Conservation (phyloP, 2,329 filamentous ascomycete genomes). For the Curvularia sp. region DNA sequence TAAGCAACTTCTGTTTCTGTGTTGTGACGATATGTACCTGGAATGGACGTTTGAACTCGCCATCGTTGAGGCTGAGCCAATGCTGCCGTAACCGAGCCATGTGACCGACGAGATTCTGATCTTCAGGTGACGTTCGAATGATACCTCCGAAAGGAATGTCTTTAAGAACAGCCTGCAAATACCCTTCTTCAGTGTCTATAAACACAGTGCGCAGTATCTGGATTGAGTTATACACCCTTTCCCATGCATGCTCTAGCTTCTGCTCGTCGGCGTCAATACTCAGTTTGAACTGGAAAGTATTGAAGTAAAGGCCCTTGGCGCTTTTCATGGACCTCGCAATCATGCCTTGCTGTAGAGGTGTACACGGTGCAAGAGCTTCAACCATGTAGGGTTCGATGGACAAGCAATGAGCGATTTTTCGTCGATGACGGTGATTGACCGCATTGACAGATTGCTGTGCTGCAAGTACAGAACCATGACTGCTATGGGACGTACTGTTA, state of each 20-base stretch:
- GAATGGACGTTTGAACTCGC: slow-evolving; percentile 61
- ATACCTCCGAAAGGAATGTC: slow-evolving; percentile 34
- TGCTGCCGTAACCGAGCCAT: slow-evolving; percentile 50
- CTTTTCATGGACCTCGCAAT: slow-evolving; percentile 72
- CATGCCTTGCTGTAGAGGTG: slow-evolving; percentile 85
- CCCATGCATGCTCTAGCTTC: slow-evolving; percentile 66
- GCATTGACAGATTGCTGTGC: slow-evolving; percentile 69
- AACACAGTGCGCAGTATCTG: slow-evolving; percentile 78
- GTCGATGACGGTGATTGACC: slow-evolving; percentile 67
- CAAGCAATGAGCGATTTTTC: slow-evolving; percentile 62
- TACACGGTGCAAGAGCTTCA: slow-evolving; percentile 81
- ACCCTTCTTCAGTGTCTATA: slow-evolving; percentile 74
- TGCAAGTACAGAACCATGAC: slow-evolving; percentile 53
- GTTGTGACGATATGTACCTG: slow-evolving; percentile 57
- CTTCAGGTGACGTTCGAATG: slow-evolving; percentile 29
- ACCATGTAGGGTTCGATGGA: slow-evolving; percentile 62
- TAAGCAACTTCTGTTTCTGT: slow-evolving; percentile 53
- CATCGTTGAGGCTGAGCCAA: slow-evolving; percentile 65
- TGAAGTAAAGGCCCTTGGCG: slow-evolving; percentile 73
- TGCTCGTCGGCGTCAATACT: slow-evolving; percentile 53
- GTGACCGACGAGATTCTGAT: slow-evolving; percentile 26
- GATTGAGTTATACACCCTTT: slow-evolving; percentile 58
- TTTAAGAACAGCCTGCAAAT: slow-evolving; percentile 73
- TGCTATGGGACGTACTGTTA: not conserved
- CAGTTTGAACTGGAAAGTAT: slow-evolving; percentile 71